Evolutionary conservation across 2,329 filamentous ascomycete genomes (phyloP), one percentile per base, ranked within the genome.

Genomic region (Cercospora janseana): DNA sequence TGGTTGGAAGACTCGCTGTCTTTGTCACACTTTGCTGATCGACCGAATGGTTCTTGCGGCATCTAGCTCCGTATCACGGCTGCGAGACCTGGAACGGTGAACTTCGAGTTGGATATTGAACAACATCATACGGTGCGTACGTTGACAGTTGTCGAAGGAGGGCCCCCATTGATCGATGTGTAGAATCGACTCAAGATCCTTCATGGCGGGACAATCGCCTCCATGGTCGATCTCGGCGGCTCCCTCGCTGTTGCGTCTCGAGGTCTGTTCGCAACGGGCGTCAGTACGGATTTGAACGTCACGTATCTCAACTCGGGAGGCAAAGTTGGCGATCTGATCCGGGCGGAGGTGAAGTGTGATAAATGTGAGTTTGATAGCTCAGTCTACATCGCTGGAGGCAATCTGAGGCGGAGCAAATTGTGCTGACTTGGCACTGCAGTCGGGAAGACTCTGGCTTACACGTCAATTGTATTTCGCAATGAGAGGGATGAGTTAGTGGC

Each of bases 141-240:
- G n/a, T n/a, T n/a, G 28, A 15, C 28, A 31, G 12, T 35, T 13
- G 7, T 21, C 5, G 12, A 45, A 8, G 12, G 23, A 7, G 13
- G 6, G 3, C 42, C 23, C 6, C 34, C n/a, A 4, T 21, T n/a
- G 10, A 6, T 24, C 9, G 26, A 6, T 20, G 8, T 12, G 4
- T 16, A 90, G 85, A 92, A 92, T 64, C 83, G 87, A 1, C 74
- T 92, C 0, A 79, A 82, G 46, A 90, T 85, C 27, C 77, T 91
- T 21, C 87, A 92, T 61, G 87, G 87, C 13, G 87, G 87, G 3
- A 88, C 87, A 0, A 83, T 92, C 21, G 87, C 87, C 3, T 87
- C 83, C 64, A 83, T 91, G 71, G 81, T 84, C 38, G 82, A 86
- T 58, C 77, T 85, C 1, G 82, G 83, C 4, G 83, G 83, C 16